Conservation (phyloP, 2,329 filamentous ascomycete species). For the Stagonosporopsis vannaccii region DNA sequence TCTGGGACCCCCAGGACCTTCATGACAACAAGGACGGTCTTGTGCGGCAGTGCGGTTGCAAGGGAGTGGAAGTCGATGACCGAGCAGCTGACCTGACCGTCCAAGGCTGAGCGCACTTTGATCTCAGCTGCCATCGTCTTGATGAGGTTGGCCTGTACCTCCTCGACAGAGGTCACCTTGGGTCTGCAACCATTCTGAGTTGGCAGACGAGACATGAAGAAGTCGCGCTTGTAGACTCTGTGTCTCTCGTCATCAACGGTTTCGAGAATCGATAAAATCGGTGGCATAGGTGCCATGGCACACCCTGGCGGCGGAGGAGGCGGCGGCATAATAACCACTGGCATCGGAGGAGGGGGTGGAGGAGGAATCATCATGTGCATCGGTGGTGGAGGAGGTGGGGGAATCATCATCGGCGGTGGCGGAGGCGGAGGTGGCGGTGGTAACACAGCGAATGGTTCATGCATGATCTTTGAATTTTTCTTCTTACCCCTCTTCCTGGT, state of each 20-base stretch:
- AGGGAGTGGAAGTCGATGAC: slow-evolving; percentile 56
- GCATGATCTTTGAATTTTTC: not conserved
- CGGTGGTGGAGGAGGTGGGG: not conserved
- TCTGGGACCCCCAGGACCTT: slow-evolving; percentile 66
- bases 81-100: slow-evolving; percentile 21
- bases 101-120: slow-evolving; percentile 29
- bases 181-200: slow-evolving; percentile 17
- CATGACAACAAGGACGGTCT: slow-evolving; percentile 64
- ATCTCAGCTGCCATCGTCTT: slow-evolving; percentile 35
- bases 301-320: not conserved
- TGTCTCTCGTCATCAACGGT: slow-evolving; percentile 25
- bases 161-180: slow-evolving; percentile 5
- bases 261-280: not conserved
- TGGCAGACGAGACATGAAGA: slow-evolving; percentile 40
- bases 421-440: not conserved
- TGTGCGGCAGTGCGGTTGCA: slow-evolving; percentile 65
- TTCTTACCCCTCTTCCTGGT: slow-evolving; percentile 1
- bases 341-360: not conserved
- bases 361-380: not conserved
- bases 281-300: not conserved
- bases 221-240: slow-evolving; percentile 25
- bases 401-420: not conserved
- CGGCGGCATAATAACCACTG: not conserved
- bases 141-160: slow-evolving; percentile 33
- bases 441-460: not conserved